phyloP scores from a whole-genome alignment of 2,329 filamentous ascomycete species.

The Colletotrichum sojae region DNA sequence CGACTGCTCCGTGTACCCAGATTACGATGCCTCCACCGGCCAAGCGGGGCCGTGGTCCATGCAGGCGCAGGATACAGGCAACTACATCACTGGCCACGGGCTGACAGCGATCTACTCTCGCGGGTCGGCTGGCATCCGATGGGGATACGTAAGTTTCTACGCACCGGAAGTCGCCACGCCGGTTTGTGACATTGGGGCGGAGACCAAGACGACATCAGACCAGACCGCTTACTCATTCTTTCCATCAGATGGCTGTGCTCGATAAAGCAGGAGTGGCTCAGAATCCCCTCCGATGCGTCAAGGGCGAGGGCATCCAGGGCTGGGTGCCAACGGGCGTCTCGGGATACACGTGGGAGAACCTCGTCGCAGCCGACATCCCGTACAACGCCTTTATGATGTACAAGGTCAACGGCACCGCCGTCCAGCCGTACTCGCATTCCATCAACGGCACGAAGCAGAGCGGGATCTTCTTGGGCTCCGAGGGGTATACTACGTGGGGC shows the following conservation, averaged over 20 bases:
- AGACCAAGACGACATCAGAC: neutral
- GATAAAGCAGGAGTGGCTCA: conserved; percentile 15
- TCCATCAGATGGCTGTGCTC: conserved; percentile 20
- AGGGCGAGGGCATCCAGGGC: conserved; percentile 6
- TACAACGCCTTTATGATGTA: conserved; percentile 29
- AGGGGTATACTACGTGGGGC: conserved; percentile 11
- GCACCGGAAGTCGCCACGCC: neutral
- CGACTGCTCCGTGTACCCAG: conserved; percentile 30
- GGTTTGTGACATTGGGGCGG: neutral
- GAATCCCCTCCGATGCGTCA: conserved; percentile 21
- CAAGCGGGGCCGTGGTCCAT: conserved; percentile 27
- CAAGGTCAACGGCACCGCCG: conserved; percentile 1
- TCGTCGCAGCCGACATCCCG: conserved; percentile 22
- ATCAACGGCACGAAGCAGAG: conserved; percentile 13
- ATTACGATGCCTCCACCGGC: conserved; percentile 12
- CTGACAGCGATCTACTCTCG: conserved; percentile 12
- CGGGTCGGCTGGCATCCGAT: conserved; percentile 25
- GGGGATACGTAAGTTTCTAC: conserved; percentile 17
- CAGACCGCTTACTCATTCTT: neutral
- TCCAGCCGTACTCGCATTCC: conserved; percentile 21
- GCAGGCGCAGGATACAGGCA: neutral
- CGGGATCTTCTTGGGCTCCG: conserved; percentile 21
- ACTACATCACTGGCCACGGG: conserved; percentile 13
- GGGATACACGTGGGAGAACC: conserved; percentile 25
- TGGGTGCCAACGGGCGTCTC: conserved; percentile 11